These are phyloP conservation scores for Fusarium albosuccineum DNA, from an alignment of 2,329 filamentous ascomycete genomes.

Conservation along the genomic window DNA sequence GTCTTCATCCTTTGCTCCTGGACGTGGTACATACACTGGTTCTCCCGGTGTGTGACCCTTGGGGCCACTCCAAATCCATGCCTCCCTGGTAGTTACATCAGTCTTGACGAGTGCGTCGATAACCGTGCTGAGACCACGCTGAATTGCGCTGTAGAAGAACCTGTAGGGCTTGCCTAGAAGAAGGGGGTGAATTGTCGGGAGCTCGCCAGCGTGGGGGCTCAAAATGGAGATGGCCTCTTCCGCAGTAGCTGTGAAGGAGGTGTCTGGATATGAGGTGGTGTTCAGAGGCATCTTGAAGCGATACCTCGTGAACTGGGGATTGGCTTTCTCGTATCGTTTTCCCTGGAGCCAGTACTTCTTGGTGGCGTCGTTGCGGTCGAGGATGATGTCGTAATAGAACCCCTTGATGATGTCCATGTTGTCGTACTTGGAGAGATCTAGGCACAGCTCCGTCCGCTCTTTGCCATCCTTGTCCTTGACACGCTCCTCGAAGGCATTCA, in stretches of 20 bases:
- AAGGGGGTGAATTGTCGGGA: conserved; percentile 74
- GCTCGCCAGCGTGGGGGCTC: conserved; percentile 69
- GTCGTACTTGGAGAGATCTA: conserved; percentile 75
- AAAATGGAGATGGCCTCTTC: conserved; percentile 61
- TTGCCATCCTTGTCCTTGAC: conserved; percentile 51
- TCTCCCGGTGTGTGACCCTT: conserved; percentile 76
- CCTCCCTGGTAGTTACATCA: conserved; percentile 67
- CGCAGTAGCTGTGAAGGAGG: conserved; percentile 34
- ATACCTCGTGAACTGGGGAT: conserved; percentile 59
- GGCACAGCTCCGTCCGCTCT: conserved; percentile 64
- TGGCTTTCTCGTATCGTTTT: conserved; percentile 52
- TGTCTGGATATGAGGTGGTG: conserved; percentile 26
- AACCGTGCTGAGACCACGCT: conserved; percentile 70
- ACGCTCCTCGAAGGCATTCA: conserved; percentile 80
- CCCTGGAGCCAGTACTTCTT: conserved; percentile 59
- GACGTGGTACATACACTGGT: conserved; percentile 72
- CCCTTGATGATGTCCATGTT: conserved; percentile 73
- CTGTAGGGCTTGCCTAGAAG: conserved; percentile 67
- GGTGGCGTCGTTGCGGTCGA: conserved; percentile 64
- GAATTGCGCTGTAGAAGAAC: conserved; percentile 71
- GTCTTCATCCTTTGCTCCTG: conserved; percentile 65
- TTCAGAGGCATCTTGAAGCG: conserved; percentile 54
- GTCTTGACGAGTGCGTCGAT: conserved; percentile 75
- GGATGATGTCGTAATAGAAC: conserved; percentile 78
- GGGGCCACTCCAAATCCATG: conserved; percentile 68